Base-by-base conservation (phyloP, 371 early-diverging fungal genomes). In the Sporodiniella umbellata region DNA sequence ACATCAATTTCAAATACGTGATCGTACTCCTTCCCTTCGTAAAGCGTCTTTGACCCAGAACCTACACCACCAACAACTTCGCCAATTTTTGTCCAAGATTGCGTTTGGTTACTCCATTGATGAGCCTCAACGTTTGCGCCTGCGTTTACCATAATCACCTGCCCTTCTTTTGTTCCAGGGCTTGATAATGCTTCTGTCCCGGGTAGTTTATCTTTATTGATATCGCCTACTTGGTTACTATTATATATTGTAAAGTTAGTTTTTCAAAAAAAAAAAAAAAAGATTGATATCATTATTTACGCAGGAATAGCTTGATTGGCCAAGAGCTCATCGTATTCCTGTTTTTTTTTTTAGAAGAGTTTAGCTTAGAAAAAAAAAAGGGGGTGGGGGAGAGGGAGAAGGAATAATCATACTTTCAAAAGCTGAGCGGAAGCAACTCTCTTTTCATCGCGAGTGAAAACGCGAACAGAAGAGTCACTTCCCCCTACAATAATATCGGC, bases 1-100 rank as follows among this genome's bases (percentile, higher is more conserved):
- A 98, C 81, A 57, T 98, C 98, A 26, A 99, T 90, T 58, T 96
- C 96, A 78, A 99, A 99, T 8, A 99, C 95, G 66, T 91, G 95
- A 62, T 99, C 99, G 60, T 98, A 99, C 57, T 96, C 95, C 40
- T 82, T 77, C 38, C 98, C 98, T 8, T 86, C 80, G 63, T 83
- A 87, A 4, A 86, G 86, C 60, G 93, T 95, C 1, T 78, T 71
- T 4, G 45, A 42, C 3, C 39, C 50, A 21, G 23, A 28, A 0
- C 90, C 94, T 22, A 87, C 86, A 1, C 94, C 88, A 62, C 97
- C 95, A 0, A 95, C 95, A 1, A 99, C 96, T 33, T 93, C 89
- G 4, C 99, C 99, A 45, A 98, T 81, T 65, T 96, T 96, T 44
- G 67, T 49, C 99, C 99, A 99, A 28, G 62, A 51, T 24, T 72